Percentiles rank a stretch among this genome's conserved stretches.
Conservation (phyloP, 1,139 yeast genomes). For the Pichia norvegensis region DNA sequence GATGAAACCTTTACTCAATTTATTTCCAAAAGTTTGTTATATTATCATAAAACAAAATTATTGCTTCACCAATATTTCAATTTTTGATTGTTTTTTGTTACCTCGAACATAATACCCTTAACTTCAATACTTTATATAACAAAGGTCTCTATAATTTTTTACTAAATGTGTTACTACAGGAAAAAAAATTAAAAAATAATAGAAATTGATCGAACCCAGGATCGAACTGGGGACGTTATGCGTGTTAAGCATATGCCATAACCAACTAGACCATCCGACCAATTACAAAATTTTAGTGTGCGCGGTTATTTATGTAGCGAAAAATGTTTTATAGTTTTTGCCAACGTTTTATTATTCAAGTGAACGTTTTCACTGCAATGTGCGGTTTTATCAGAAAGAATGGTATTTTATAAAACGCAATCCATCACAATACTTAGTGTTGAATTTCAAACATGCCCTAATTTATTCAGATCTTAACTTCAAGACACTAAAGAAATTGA, state of each 20-base stretch:
- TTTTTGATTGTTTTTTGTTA: neutral
- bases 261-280: slow-evolving; percentile 91
- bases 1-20: neutral
- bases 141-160: neutral
- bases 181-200: neutral
- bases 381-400: too few relatives aligned
- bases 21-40: neutral
- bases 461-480: too few relatives aligned
- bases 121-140: neutral
- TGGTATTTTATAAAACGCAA: too few relatives aligned
- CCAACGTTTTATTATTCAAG: too few relatives aligned
- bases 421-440: too few relatives aligned
- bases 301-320: neutral
- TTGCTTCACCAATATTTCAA: neutral
- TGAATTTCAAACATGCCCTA: too few relatives aligned
- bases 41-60: neutral
- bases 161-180: too few relatives aligned
- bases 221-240: slow-evolving; percentile 99
- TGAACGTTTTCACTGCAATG: too few relatives aligned
- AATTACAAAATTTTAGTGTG: slow-evolving; percentile 8
- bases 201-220: slow-evolving; percentile 89
- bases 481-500: too few relatives aligned
- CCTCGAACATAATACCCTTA: neutral
- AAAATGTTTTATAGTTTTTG: neutral
- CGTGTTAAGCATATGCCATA: slow-evolving; percentile 99